Evolutionary conservation across 306 rosid genomes (phyloP).

Genomic region (Gynostemma pentaphyllum): DNA sequence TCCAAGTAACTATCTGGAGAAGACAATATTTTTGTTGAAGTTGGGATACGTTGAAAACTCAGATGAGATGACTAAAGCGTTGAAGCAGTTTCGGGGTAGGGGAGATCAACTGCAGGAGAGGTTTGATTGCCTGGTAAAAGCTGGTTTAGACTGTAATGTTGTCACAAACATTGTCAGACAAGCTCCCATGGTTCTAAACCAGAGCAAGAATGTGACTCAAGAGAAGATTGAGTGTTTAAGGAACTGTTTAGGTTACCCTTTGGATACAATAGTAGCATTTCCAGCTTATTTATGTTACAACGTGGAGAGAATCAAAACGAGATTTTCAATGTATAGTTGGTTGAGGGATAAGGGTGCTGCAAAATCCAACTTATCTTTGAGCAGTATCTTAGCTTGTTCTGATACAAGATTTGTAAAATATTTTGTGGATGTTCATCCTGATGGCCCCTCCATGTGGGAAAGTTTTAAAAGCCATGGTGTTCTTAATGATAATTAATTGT

Average conservation of each 20-base stretch:
- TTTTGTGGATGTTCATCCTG: conserved; percentile 56
- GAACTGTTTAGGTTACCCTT: conserved; percentile 42
- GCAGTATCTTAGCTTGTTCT: conserved; percentile 48
- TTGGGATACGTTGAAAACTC: conserved; percentile 68
- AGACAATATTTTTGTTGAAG: conserved; percentile 48
- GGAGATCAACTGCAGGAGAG: conserved; percentile 80
- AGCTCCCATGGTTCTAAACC: conserved; percentile 53
- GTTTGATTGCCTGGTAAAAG: conserved; percentile 63
- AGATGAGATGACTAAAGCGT: conserved; percentile 65
- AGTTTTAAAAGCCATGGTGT: conserved; percentile 17
- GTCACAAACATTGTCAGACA: conserved; percentile 36
- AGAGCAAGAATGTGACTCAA: conserved; percentile 31
- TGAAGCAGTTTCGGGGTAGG: conserved; percentile 52
- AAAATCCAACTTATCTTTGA: conserved; percentile 37
- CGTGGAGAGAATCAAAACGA: conserved; percentile 32
- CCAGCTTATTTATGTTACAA: conserved; percentile 61
- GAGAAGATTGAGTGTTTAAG: conserved; percentile 53
- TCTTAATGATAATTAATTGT: neutral
- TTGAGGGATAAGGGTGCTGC: conserved; percentile 40
- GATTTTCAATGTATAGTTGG: conserved; percentile 70
- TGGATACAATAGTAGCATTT: conserved; percentile 36
- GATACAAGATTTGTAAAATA: conserved; percentile 44
- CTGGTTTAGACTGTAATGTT: conserved; percentile 59
- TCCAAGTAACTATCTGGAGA: conserved; percentile 32
- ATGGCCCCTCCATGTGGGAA: conserved; percentile 57